Evolutionary conservation across 139 green algal species (phyloP), one percentile per base, ranked within the genome.

Genomic region (Tetraselmis striata): DNA sequence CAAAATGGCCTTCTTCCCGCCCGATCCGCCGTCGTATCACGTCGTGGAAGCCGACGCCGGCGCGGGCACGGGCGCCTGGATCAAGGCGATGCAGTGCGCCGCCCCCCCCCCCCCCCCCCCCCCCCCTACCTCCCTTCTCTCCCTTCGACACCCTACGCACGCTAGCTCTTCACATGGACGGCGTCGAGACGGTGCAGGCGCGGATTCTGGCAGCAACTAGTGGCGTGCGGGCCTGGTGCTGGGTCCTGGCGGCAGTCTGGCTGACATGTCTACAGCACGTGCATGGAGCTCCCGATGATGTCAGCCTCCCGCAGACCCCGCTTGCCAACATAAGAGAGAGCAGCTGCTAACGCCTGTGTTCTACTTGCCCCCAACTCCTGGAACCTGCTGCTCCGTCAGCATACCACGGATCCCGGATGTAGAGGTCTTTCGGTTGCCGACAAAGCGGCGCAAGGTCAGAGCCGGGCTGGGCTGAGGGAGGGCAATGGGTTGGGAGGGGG

Each of bases 1-100:
- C 28, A 89, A 81, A 27, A 76, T 95, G 11, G 91, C 91, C 0
- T 98, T 98, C 83, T 98, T 98, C 77, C 94, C 94, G 22, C 94
- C 94, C 1, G 59, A 84, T 2, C 94, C 94, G 1, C 79, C 94
- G 0, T 92, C 89, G 0, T 98, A 98, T 79, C 79, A 85, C 24
- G 74, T 97, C 2, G 32, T 81, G 1, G 85, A 90, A 75, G 89
- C 94, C 31, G 78, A 86, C n/a, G 90, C 93, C 27, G 86, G 87
- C 5, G 87, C 81, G 0, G 83, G 84, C 45, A 67, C 45, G 1
- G 87, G 93, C 24, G 79, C 91, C 1, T 94, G 93, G 83, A 88
- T 95, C 0, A 79, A 91, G 75, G 91, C 92, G 0, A 26, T 83
- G 0, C 77, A 77, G 2, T 79, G 32, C 87, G 92, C 23, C 79